Conservation (phyloP, 495 filamentous ascomycete species). For the Penicillium malachiteum region DNA sequence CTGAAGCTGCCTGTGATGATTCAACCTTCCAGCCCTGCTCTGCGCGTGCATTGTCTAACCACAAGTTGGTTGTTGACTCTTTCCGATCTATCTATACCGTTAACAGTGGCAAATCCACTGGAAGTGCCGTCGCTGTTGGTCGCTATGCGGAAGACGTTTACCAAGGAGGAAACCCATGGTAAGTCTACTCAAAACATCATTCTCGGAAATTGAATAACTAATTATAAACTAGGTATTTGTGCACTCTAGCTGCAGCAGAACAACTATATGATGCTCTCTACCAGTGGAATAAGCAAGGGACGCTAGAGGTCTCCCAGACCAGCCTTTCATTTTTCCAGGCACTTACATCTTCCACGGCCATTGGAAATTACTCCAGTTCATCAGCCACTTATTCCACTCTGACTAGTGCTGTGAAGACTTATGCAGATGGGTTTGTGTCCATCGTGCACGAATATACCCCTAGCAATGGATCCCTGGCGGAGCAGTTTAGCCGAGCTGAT, state of each 20-base stretch:
- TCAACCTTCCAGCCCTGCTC: constrained; percentile 53
- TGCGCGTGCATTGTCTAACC: constrained; percentile 45
- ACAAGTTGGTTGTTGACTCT: constrained; percentile 49
- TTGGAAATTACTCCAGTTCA: constrained; percentile 35
- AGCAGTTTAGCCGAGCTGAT: constrained; percentile 57
- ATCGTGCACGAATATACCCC: constrained; percentile 50
- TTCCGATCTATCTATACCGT: constrained; percentile 50
- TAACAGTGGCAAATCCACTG: constrained; percentile 38
- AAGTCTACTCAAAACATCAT: background rate
- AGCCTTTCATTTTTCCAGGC: constrained; percentile 45
- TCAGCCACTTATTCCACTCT: constrained; percentile 41
- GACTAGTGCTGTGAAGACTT: constrained; percentile 42
- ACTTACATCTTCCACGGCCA: constrained; percentile 33
- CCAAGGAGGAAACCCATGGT: constrained; percentile 62
- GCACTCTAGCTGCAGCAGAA: constrained; percentile 40
- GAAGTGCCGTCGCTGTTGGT: constrained; percentile 60
- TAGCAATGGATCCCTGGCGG: constrained; percentile 53
- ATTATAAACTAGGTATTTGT: constrained; percentile 29
- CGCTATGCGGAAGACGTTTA: constrained; percentile 70
- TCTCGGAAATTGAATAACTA: background rate
- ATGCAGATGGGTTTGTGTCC: constrained; percentile 50
- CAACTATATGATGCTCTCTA: constrained; percentile 43
- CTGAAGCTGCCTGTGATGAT: constrained; percentile 47
- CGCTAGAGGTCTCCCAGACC: constrained; percentile 41
- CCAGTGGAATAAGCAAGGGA: constrained; percentile 50